These are phyloP conservation scores for Gremmenia infestans DNA, from an alignment of 2,329 filamentous ascomycete species.

Conservation along the genomic window DNA sequence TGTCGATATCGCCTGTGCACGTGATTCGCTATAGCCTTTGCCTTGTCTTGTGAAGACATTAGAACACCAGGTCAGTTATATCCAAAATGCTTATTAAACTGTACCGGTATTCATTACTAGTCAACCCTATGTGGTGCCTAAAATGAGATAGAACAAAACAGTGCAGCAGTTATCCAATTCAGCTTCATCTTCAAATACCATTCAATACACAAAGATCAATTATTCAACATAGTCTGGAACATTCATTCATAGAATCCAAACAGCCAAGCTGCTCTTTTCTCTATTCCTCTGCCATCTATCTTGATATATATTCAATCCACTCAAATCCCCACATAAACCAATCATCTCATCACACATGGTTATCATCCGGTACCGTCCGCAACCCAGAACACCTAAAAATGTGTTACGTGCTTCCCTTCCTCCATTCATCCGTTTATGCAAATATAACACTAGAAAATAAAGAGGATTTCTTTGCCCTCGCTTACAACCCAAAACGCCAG, in stretches of 20 bases:
- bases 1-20: no score
- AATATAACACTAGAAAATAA: slow-evolving; percentile 1
- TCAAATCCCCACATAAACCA: slow-evolving; percentile 1
- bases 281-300: not conserved
- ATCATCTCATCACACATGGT: slow-evolving; percentile 3
- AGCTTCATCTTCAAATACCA: no score
- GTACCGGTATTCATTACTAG: no score
- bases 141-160: no score
- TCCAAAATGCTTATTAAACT: no score
- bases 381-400: not conserved
- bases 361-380: not conserved
- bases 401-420: not conserved
- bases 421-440: not conserved
- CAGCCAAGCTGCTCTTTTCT: slow-evolving; percentile 12
- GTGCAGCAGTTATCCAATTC: no score
- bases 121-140: no score
- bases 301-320: not conserved
- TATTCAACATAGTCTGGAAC: no score
- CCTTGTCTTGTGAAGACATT: no score
- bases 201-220: no score
- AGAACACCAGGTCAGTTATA: no score
- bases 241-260: not conserved
- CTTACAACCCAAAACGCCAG: slow-evolving; percentile 10
- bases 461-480: not conserved
- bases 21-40: no score